phyloP scores from a whole-genome alignment of 192 early-diverging fungal genomes.

The Coemansia sp. region DNA sequence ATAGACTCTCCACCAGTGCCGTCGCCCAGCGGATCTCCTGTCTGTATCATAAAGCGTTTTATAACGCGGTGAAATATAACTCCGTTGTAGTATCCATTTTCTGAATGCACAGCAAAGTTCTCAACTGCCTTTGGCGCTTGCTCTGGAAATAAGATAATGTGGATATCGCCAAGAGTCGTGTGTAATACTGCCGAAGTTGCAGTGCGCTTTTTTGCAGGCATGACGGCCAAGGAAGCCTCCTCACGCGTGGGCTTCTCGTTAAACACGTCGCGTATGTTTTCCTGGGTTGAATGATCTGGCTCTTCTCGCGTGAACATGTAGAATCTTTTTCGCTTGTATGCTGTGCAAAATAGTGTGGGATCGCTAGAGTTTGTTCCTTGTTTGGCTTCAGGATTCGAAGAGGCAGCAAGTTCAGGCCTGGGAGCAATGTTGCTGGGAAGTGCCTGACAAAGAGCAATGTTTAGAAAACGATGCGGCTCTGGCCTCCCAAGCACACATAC shows the following conservation, averaged over 20 bases:
- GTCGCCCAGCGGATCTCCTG: constrained; percentile 85
- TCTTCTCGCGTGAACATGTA: constrained; percentile 91
- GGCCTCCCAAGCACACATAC: constrained; percentile 83
- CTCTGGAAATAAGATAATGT: constrained; percentile 85
- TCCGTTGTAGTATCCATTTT: constrained; percentile 88
- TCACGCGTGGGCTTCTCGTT: constrained; percentile 97
- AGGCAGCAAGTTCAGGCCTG: constrained; percentile 62
- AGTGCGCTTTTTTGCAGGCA: constrained; percentile 60
- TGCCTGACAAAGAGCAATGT: constrained; percentile 90
- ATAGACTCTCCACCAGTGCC: constrained; percentile 94
- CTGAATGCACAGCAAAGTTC: constrained; percentile 87
- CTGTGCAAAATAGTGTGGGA: constrained; percentile 89
- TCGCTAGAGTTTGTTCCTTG: constrained; percentile 63
- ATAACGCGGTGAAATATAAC: constrained; percentile 97
- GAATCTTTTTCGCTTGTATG: constrained; percentile 90
- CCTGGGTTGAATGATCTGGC: constrained; percentile 62
- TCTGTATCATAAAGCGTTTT: constrained; percentile 97
- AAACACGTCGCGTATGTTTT: constrained; percentile 86
- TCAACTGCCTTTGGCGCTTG: constrained; percentile 82
- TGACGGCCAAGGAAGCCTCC: constrained; percentile 87
- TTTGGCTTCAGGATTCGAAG: constrained; percentile 82
- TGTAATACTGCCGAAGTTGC: constrained; percentile 79
- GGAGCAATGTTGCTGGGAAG: background rate
- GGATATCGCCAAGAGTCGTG: constrained; percentile 92
- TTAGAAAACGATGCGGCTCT: constrained; percentile 89